These are phyloP conservation scores for Fagopyrum esculentum DNA, from an alignment of 148 eudicot species.

Conservation along the genomic window DNA sequence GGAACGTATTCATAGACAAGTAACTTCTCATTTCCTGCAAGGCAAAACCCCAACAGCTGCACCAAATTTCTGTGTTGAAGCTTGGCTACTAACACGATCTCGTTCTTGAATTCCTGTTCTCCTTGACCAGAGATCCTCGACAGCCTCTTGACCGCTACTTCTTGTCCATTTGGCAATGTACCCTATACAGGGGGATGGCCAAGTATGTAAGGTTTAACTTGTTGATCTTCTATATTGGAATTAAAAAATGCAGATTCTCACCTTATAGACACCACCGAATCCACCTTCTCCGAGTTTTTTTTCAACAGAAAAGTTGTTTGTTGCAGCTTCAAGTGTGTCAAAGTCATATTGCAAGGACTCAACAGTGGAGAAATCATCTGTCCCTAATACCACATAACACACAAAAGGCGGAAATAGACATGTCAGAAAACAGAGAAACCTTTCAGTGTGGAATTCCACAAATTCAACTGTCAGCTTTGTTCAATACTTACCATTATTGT, in stretches of 20 bases:
- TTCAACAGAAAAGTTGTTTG: constrained; percentile 24
- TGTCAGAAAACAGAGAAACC: too few species aligned
- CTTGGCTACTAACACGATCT: constrained; percentile 21
- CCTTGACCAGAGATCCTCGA: constrained; percentile 18
- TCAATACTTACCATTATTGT: not conserved
- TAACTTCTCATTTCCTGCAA: constrained; percentile 17
- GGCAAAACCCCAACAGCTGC: constrained; percentile 22
- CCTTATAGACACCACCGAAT: not conserved
- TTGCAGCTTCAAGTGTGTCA: constrained; percentile 20
- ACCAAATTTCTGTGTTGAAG: constrained; percentile 26
- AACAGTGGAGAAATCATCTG: constrained; percentile 8
- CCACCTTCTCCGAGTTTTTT: constrained; percentile 17
- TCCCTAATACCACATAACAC: not conserved
- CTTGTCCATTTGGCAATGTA: constrained; percentile 16
- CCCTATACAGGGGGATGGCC: constrained; percentile 13
- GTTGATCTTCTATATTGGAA: constrained; percentile 6
- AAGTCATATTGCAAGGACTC: constrained; percentile 26
- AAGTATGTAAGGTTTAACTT: not conserved
- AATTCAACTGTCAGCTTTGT: not conserved
- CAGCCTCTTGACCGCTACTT: constrained; percentile 25
- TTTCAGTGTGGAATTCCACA: not conserved
- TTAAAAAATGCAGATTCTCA: constrained; percentile 24
- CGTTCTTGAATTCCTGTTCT: constrained; percentile 18
- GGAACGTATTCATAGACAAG: constrained; percentile 21
- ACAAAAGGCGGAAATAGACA: not conserved